Evolutionary conservation across 169 alveolate species (phyloP).

Genomic region (Amoebophrya sp.): DNA sequence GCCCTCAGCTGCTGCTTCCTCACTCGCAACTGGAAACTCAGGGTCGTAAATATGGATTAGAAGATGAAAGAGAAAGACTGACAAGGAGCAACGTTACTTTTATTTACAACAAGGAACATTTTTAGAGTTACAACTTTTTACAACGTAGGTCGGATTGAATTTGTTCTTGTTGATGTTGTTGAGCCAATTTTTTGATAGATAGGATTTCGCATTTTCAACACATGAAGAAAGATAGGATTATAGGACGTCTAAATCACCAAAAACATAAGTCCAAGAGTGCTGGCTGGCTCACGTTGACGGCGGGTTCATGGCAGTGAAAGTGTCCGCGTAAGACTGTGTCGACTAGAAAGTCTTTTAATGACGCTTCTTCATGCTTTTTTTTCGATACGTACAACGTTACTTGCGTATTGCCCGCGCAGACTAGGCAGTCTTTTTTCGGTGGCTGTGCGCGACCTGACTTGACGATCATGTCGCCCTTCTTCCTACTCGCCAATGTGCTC

Average conservation of each 20-base stretch:
- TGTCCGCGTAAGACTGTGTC: not conserved
- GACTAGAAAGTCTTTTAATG: not conserved
- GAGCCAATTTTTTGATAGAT: too few species aligned
- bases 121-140: too few species aligned
- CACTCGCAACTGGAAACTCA: not conserved
- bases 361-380: not conserved
- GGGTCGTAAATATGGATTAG: not conserved
- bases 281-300: not conserved
- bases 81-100: too few species aligned
- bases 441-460: not conserved
- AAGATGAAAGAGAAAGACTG: too few species aligned
- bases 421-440: not conserved
- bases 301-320: not conserved
- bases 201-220: too few species aligned
- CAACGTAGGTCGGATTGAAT: too few species aligned
- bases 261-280: too few species aligned
- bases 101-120: too few species aligned
- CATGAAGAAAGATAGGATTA: too few species aligned
- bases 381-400: not conserved
- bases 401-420: not conserved
- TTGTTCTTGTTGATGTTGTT: too few species aligned
- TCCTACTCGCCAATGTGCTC: not conserved
- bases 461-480: not conserved
- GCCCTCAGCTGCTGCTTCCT: not conserved
- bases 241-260: too few species aligned